Conservation (phyloP, 2,329 filamentous ascomycete species). For the Colletotrichum orbiculare region DNA sequence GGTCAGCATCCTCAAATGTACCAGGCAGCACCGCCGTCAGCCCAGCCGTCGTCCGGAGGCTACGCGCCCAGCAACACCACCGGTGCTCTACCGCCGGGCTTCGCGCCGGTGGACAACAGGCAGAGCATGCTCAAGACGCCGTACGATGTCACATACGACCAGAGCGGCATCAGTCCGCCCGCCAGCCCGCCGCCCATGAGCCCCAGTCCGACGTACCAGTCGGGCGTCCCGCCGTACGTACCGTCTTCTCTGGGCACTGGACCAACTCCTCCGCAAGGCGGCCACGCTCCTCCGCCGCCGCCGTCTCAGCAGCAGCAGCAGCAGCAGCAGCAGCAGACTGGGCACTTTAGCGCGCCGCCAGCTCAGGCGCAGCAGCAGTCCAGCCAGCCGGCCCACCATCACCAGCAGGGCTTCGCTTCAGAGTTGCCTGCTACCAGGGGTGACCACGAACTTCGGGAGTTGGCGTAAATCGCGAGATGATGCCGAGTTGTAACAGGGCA, state of each 20-base stretch:
- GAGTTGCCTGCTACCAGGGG: constrained; percentile 46
- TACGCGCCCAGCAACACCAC: constrained; percentile 25
- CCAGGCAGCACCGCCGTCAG: constrained; percentile 36
- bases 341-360: constrained; percentile 4
- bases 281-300: constrained; percentile 14
- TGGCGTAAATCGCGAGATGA: constrained; percentile 39
- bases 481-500: background rate
- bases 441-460: constrained; percentile 47
- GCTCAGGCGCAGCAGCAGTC: constrained; percentile 15
- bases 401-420: constrained; percentile 32
- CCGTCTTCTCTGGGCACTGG: constrained; percentile 1
- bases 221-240: constrained; percentile 22
- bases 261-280: constrained; percentile 11
- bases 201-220: constrained; percentile 32
- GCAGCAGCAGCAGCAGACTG: constrained; percentile 18
- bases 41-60: constrained; percentile 34
- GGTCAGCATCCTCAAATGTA: constrained; percentile 34
- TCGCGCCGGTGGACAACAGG: constrained; percentile 37
- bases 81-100: constrained; percentile 25
- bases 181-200: constrained; percentile 39
- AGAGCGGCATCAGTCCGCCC: constrained; percentile 36
- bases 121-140: constrained; percentile 39
- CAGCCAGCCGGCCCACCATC: constrained; percentile 15
- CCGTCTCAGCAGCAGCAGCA: constrained; percentile 19
- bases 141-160: constrained; percentile 36